Evolutionary conservation across 2,329 filamentous ascomycete species (phyloP).

Genomic region (Ophiocordyceps unilateralis): DNA sequence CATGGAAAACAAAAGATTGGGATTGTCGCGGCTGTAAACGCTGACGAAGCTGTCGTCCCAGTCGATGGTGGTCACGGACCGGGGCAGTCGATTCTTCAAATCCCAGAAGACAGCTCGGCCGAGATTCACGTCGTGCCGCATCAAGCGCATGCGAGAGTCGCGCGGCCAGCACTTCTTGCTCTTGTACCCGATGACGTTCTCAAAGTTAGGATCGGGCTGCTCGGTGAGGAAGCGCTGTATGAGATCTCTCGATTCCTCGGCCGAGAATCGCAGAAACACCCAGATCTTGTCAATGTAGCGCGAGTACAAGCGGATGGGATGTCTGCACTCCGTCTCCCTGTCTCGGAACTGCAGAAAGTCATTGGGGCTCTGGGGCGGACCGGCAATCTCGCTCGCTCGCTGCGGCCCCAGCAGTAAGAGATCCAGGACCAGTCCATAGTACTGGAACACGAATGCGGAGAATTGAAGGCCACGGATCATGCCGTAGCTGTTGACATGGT

Average conservation of each 20-base stretch:
- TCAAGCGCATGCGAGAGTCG: conserved; percentile 92
- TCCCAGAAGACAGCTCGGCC: conserved; percentile 98
- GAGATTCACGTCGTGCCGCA: conserved; percentile 97
- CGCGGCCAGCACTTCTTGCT: conserved; percentile 99
- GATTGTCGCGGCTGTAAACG: conserved; percentile 95
- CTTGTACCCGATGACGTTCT: conserved; percentile 97
- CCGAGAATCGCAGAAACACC: conserved; percentile 89
- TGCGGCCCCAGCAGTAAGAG: conserved; percentile 81
- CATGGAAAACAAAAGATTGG: conserved; percentile 95
- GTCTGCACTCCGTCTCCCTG: conserved; percentile 74
- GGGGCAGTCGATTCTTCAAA: conserved; percentile 85
- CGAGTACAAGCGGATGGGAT: conserved; percentile 94
- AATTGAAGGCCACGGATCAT: conserved; percentile 97
- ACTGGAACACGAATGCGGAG: conserved; percentile 97
- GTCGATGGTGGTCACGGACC: conserved; percentile 91
- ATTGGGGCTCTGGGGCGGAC: conserved; percentile 82
- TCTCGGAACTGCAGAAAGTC: conserved; percentile 97
- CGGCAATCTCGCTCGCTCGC: conserved; percentile 93
- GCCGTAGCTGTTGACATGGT: conserved; percentile 96
- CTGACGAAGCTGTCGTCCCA: conserved; percentile 99
- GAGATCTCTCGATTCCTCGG: conserved; percentile 85
- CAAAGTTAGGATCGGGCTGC: conserved; percentile 95
- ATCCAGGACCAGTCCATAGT: conserved; percentile 91
- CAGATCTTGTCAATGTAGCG: conserved; percentile 97
- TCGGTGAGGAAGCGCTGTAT: conserved; percentile 97